These are phyloP conservation scores for Penicillium paxilli DNA, from an alignment of 495 filamentous ascomycete species.

Conservation along the genomic window DNA sequence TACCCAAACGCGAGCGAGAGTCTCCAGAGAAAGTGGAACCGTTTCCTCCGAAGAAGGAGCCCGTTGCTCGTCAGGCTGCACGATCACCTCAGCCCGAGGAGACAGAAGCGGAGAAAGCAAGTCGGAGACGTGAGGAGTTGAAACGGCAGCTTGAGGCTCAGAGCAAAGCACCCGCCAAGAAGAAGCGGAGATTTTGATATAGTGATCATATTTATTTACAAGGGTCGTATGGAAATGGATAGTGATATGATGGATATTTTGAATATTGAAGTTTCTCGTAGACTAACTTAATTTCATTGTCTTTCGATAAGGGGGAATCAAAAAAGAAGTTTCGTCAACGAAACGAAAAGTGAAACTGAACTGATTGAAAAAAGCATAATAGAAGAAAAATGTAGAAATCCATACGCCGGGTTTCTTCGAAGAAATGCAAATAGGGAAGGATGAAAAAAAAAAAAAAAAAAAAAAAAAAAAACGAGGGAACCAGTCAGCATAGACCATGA, in stretches of 20 bases:
- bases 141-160: conserved; percentile 65
- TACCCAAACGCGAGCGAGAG: background rate
- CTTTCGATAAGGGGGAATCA: conserved; percentile 1
- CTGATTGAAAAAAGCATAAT: background rate
- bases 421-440: background rate
- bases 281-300: background rate
- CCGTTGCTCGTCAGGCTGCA: background rate
- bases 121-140: conserved; percentile 62
- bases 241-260: background rate
- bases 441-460: background rate
- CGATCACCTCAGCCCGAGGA: conserved; percentile 15
- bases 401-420: background rate
- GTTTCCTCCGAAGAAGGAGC: conserved; percentile 9
- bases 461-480: too few relatives aligned
- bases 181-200: conserved; percentile 64
- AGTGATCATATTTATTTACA: background rate
- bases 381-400: background rate
- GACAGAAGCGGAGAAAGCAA: conserved; percentile 54
- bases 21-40: background rate
- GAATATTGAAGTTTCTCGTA: background rate
- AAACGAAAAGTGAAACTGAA: background rate
- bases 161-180: conserved; percentile 61
- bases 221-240: background rate
- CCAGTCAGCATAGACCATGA: too few relatives aligned
- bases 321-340: background rate